phyloP scores from a whole-genome alignment of 2,329 filamentous ascomycete genomes.

The Aotearoamyces nothofagi region DNA sequence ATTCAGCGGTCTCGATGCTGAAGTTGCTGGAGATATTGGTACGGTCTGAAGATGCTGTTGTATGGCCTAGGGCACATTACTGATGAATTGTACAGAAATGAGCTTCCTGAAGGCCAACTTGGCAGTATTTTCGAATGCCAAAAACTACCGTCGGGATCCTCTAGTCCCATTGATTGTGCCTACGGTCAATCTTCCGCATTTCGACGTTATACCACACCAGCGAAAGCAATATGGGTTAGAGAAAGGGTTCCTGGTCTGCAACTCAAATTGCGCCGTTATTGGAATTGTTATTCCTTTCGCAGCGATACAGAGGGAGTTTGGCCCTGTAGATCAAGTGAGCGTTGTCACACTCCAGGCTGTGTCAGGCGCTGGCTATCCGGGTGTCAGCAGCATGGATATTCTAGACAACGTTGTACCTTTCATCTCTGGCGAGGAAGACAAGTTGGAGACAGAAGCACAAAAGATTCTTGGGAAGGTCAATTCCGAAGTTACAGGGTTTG shows the following conservation, averaged over 20 bases:
- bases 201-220: slow-evolving; percentile 61
- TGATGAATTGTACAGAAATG: slow-evolving; percentile 58
- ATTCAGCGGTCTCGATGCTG: slow-evolving; percentile 83
- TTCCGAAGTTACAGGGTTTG: slow-evolving; percentile 54
- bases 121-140: slow-evolving; percentile 92
- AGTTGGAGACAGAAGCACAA: slow-evolving; percentile 83
- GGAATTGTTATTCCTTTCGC: slow-evolving; percentile 91
- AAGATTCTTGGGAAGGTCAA: slow-evolving; percentile 82
- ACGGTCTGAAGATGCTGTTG: slow-evolving; percentile 20
- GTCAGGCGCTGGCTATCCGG: slow-evolving; percentile 81
- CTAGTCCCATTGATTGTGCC: slow-evolving; percentile 72
- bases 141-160: slow-evolving; percentile 88
- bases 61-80: background rate
- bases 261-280: slow-evolving; percentile 96
- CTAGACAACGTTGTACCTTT: slow-evolving; percentile 83
- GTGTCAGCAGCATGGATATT: slow-evolving; percentile 87
- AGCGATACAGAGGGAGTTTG: slow-evolving; percentile 75
- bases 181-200: background rate
- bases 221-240: slow-evolving; percentile 54
- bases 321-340: slow-evolving; percentile 56
- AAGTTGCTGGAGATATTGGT: slow-evolving; percentile 88
- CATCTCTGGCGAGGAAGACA: slow-evolving; percentile 86
- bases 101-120: slow-evolving; percentile 80
- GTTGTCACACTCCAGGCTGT: slow-evolving; percentile 94
- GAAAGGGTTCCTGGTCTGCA: slow-evolving; percentile 90